These are phyloP conservation scores for Cercospora sp. DNA, from an alignment of 2,329 filamentous ascomycete species.

Conservation along the genomic window DNA sequence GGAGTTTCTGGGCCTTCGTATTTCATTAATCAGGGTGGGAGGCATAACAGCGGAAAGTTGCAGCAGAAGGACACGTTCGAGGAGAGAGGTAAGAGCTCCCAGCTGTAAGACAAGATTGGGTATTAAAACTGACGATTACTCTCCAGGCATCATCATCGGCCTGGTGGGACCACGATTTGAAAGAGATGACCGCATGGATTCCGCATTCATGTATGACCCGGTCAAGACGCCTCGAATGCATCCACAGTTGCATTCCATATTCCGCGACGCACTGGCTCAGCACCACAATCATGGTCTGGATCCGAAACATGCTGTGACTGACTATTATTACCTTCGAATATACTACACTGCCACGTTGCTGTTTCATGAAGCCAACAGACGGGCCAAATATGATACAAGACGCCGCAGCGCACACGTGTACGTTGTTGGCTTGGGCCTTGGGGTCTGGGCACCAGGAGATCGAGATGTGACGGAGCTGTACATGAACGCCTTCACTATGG, in stretches of 20 bases:
- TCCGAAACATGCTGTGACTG: neutral
- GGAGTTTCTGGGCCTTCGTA: slow-evolving; percentile 35
- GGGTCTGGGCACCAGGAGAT: slow-evolving; percentile 36
- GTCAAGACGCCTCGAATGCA: slow-evolving; percentile 22
- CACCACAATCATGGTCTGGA: neutral
- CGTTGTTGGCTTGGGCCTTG: slow-evolving; percentile 38
- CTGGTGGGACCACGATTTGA: slow-evolving; percentile 40
- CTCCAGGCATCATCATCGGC: slow-evolving; percentile 34
- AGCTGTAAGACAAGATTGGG: neutral
- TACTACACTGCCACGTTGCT: slow-evolving; percentile 34
- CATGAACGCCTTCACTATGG: slow-evolving; percentile 31
- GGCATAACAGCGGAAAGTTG: slow-evolving; percentile 28
- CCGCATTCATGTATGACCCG: slow-evolving; percentile 29
- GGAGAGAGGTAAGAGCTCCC: slow-evolving; percentile 19
- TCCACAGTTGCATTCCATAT: slow-evolving; percentile 20
- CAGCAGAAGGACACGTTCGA: slow-evolving; percentile 26
- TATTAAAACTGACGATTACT: neutral
- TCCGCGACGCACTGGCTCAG: neutral
- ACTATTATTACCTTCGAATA: neutral
- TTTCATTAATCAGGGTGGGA: slow-evolving; percentile 38
- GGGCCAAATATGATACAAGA: slow-evolving; percentile 24
- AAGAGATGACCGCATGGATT: slow-evolving; percentile 36
- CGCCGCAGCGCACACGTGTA: slow-evolving; percentile 34
- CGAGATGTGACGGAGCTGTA: slow-evolving; percentile 30
- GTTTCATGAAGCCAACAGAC: slow-evolving; percentile 33